Base-by-base conservation (phyloP, 2,329 filamentous ascomycete genomes). In the Aspergillus quadricinctus region DNA sequence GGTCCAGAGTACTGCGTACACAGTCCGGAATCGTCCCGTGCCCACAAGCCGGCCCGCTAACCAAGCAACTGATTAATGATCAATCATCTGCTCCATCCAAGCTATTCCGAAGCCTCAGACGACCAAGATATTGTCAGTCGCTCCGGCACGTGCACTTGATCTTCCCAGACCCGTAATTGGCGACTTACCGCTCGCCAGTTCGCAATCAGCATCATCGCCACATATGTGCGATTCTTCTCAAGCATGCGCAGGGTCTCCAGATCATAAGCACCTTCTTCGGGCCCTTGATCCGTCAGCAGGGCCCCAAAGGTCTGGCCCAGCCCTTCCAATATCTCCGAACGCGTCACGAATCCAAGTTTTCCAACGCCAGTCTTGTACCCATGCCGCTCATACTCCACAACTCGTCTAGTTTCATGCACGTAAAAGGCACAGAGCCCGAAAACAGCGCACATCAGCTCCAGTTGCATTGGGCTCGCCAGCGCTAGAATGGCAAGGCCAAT, bases 401-500 rank as follows among this genome's bases (percentile, higher is more conserved):
- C 28, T 17, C 63, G 63, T 19, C 63, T 60, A 3, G 64, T 66
- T 54, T 70, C 67, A 50, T 71, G 64, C 10, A 70, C 55, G 28
- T 75, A 59, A 10, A 68, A 57, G 17, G 67, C 59, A 48, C 74
- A 67, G 11, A 77, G 60, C 6, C 74, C 75, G 55, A 77, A 74
- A 1, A 76, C 68, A 1, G 70, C 70, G 54, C 73, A 77, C 54
- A 76, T 71, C 23, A 77, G 65, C 27, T 73, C 72, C 43, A 74
- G 63, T 54, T 76, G 72, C 67, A 74, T 70, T 37, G 73, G 66
- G 46, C 61, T 68, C 10, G 72, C 71, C 53, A 74, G 57, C 6
- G 71, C 72, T 35, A 74, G 58, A 7, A 76, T 64, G 25, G 73
- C 75, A 25, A 75, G 65, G 1, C 72, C 62, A 14, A 75, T 71